Conservation (phyloP, 106 monocot genomes). For the Acorus calamus region DNA sequence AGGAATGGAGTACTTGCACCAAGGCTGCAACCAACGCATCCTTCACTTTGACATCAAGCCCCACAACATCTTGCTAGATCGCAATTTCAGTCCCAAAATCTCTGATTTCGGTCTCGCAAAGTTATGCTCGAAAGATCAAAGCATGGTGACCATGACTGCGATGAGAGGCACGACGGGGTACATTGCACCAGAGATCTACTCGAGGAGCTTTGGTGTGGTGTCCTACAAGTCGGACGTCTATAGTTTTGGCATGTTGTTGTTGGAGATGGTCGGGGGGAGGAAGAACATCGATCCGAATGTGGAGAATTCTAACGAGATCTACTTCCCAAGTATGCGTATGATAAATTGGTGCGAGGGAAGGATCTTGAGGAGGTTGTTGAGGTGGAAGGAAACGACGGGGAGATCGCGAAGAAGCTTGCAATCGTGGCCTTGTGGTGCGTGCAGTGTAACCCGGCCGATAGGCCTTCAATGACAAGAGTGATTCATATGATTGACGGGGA, state of each 20-base stretch:
- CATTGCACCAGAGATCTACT: constrained; percentile 26
- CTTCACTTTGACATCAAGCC: constrained; percentile 30
- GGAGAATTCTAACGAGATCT: constrained; percentile 9
- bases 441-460: too few species aligned
- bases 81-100: constrained; percentile 29
- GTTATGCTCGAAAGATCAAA: constrained; percentile 24
- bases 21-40: constrained; percentile 21
- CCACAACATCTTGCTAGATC: background rate
- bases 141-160: constrained; percentile 25
- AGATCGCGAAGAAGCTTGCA: too few species aligned
- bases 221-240: constrained; percentile 32
- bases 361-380: too few species aligned
- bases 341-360: background rate
- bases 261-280: constrained; percentile 25
- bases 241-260: constrained; percentile 28
- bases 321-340: constrained; percentile 23
- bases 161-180: constrained; percentile 32
- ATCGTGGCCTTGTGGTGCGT: too few species aligned
- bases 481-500: too few species aligned
- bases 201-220: constrained; percentile 17
- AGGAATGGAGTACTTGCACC: constrained; percentile 25
- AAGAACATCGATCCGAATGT: constrained; percentile 13
- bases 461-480: too few species aligned
- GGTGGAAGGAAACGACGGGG: too few species aligned
- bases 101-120: constrained; percentile 37